Base-by-base conservation (phyloP, 305 asterid genomes). In the Solanum hybrid region DNA sequence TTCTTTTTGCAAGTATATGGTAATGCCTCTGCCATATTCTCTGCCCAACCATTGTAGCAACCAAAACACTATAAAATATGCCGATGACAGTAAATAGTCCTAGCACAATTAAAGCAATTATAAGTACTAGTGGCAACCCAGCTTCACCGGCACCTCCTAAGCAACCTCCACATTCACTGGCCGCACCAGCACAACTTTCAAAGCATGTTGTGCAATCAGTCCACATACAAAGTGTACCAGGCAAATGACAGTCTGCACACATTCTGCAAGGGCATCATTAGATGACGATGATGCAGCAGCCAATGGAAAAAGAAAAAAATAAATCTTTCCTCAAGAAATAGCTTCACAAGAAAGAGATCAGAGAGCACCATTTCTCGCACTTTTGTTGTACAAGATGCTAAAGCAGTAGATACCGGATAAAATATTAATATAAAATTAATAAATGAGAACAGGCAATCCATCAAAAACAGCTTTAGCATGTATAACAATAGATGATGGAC, bases 11-110 rank as follows among this genome's bases (percentile, higher is more conserved):
- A 75, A 97, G 97, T 79, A 97, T 97, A 94, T 97, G 99, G 92
- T 97, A 97, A 91, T 97, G 99, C 76, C 99, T 94, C 93, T 97
- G 99, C 99, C 99, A 97, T 89, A 97, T 96, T 94, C 99, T 94
- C 90, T 97, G 99, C 42, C 98, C 98, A 28, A 97, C 99, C 99
- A 97, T 97, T 13, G 99, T 97, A 90, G 99, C 98, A 67, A 97
- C 99, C 90, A 97, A 91, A 7, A 97, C 97, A 20, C 98, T 97
- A 86, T 97, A 97, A 92, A 97, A 97, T 92, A 97, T 94, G 88
- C 99, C 99, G 35, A 97, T 95, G 89, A 97, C 94, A 35, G 99
- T 97, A 89, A 97, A 97, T 40, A 97, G 94, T 90, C 98, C 98
- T 33, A 97, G 94, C 91, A 96, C 98, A 36, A 97, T 90, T 84